A percentile compares a stretch with the other conserved stretches of the same genome.
Evolutionary conservation across 2,329 filamentous ascomycete species (phyloP).

Genomic region (Dactylellina haptotyla): DNA sequence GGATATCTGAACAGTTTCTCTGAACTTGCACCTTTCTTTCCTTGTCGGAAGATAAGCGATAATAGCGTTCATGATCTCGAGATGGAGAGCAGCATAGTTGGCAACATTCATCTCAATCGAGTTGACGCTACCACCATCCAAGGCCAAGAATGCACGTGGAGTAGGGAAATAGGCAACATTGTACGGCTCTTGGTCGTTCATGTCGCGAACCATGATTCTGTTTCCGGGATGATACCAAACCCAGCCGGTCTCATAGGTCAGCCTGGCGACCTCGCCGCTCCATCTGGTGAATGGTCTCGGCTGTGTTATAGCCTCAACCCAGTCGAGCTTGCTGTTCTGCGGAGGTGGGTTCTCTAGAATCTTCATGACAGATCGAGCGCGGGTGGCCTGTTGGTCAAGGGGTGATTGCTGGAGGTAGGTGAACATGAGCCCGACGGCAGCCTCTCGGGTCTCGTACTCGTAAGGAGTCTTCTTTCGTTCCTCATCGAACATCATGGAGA

Average conservation of each 20-base stretch:
- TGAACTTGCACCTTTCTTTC: conserved; percentile 78
- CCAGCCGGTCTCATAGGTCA: conserved; percentile 50
- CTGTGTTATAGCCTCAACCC: conserved; percentile 39
- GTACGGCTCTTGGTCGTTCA: conserved; percentile 33
- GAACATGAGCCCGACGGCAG: conserved; percentile 88
- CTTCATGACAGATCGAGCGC: conserved; percentile 32
- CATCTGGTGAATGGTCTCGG: conserved; percentile 41
- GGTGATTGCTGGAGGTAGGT: conserved; percentile 70
- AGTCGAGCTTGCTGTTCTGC: conserved; percentile 19
- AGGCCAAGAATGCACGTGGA: conserved; percentile 29
- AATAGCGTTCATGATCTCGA: conserved; percentile 92
- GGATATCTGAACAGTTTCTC: conserved; percentile 80
- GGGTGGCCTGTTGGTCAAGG: conserved; percentile 21
- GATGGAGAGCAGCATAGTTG: conserved; percentile 90
- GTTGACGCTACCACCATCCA: conserved; percentile 63
- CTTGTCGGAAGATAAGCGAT: conserved; percentile 79
- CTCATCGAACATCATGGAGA: conserved; percentile 94
- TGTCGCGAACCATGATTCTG: conserved; percentile 38
- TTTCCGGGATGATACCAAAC: conserved; percentile 52
- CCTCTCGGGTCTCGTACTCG: conserved; percentile 91
- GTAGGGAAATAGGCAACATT: conserved; percentile 48
- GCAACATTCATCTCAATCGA: conserved; percentile 99
- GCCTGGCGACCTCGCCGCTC: conserved; percentile 32
- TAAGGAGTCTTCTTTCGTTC: conserved; percentile 91
- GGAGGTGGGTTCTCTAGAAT: conserved; percentile 29